phyloP scores from a whole-genome alignment of 1,139 yeast genomes.

The Blastobotrys persicus region DNA sequence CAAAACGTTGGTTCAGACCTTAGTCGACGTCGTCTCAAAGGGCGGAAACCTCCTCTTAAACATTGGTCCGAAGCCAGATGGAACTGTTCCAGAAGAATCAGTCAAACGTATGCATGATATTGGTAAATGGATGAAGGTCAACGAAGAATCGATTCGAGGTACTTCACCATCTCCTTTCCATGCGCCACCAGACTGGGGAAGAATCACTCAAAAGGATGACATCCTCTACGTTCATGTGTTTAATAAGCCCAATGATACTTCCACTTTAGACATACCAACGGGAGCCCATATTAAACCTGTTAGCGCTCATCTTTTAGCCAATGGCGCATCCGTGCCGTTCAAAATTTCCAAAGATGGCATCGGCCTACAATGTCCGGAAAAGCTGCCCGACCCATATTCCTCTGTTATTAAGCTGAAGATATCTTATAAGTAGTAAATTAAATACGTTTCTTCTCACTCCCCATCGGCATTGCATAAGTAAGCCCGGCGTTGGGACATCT shows the following conservation, averaged over 20 bases:
- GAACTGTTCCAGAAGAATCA: slow-evolving; percentile 17
- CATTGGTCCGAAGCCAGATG: slow-evolving; percentile 22
- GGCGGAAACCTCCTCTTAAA: slow-evolving; percentile 21
- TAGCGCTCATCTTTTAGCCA: slow-evolving; percentile 3
- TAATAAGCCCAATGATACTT: slow-evolving; percentile 4
- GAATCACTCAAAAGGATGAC: slow-evolving; percentile 8
- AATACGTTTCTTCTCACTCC: neutral
- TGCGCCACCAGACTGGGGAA: slow-evolving; percentile 12
- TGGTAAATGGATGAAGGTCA: slow-evolving; percentile 18
- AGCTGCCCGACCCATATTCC: slow-evolving; percentile 7
- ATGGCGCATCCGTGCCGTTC: neutral
- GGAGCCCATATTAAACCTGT: slow-evolving; percentile 4
- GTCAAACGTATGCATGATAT: slow-evolving; percentile 11
- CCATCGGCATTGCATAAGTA: neutral
- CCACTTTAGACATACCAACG: slow-evolving; percentile 4
- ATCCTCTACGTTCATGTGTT: slow-evolving; percentile 12
- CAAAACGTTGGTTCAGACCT: slow-evolving; percentile 13
- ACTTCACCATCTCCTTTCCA: slow-evolving; percentile 12
- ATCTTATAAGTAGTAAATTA: neutral
- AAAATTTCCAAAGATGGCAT: neutral
- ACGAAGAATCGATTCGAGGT: slow-evolving; percentile 16
- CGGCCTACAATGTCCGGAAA: neutral
- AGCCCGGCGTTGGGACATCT: neutral
- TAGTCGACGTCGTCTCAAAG: slow-evolving; percentile 17
- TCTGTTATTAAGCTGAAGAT: slow-evolving; percentile 8